Conservation (phyloP, 1,284 basidiomycete species). For the Xerocomus subilludens region DNA sequence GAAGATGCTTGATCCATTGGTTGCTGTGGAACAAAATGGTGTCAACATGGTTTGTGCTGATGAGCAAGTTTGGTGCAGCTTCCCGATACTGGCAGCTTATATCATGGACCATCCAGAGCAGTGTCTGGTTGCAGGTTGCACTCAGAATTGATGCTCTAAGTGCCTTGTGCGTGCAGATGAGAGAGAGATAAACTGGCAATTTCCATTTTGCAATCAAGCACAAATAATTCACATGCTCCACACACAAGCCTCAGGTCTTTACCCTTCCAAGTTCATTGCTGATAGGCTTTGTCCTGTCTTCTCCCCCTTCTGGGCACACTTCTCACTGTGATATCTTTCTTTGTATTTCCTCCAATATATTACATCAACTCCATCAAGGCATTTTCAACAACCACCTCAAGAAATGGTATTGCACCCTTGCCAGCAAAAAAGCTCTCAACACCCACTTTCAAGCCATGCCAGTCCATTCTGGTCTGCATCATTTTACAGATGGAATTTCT, state of each 20-base stretch:
- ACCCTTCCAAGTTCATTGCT: background rate
- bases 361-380: constrained; percentile 3
- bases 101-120: constrained; percentile 8
- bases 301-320: background rate
- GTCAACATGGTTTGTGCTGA: constrained; percentile 6
- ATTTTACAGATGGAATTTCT: background rate
- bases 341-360: background rate
- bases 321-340: background rate
- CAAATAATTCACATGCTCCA: background rate
- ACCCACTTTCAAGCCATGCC: background rate
- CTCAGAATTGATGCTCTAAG: background rate
- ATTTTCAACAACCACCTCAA: constrained; percentile 13
- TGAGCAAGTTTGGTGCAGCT: background rate
- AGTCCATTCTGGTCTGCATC: background rate
- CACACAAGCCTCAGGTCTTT: background rate
- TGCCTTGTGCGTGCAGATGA: background rate
- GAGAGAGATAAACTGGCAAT: background rate
- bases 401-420: background rate
- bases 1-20: constrained; percentile 23
- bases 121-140: background rate
- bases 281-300: background rate
- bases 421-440: background rate
- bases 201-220: background rate
- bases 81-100: background rate
- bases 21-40: background rate